Conservation (phyloP, 768 basidiomycete genomes). For the Tylopilus vinaceipallidus region DNA sequence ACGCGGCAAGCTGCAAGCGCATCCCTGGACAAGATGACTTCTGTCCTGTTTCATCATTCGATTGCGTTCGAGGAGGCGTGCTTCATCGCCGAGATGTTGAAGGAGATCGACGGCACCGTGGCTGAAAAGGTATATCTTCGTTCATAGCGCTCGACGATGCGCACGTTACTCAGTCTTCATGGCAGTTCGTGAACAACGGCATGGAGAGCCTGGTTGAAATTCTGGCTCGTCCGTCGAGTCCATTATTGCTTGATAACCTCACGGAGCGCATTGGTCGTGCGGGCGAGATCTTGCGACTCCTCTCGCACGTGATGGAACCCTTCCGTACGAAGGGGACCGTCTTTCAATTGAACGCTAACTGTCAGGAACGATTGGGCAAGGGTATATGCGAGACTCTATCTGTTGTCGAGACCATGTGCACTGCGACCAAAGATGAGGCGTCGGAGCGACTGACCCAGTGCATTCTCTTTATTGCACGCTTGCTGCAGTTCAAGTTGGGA, state of each 20-base stretch:
- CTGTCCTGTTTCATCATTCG: conserved; percentile 67
- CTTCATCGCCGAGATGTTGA: conserved; percentile 80
- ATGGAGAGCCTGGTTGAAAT: conserved; percentile 62
- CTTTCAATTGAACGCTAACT: conserved; percentile 45
- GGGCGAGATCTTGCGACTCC: conserved; percentile 66
- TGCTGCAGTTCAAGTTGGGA: conserved; percentile 72
- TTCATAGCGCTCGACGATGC: not conserved
- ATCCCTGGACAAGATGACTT: conserved; percentile 63
- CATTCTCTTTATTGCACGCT: conserved; percentile 57
- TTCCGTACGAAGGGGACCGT: conserved; percentile 48
- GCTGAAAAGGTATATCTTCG: conserved; percentile 55
- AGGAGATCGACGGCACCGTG: conserved; percentile 62
- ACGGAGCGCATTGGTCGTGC: conserved; percentile 48
- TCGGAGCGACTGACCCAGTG: conserved; percentile 36
- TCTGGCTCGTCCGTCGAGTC: conserved; percentile 35
- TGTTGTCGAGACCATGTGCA: conserved; percentile 37
- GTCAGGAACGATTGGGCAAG: conserved; percentile 56
- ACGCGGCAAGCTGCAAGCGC: conserved; percentile 51
- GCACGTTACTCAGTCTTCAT: not conserved
- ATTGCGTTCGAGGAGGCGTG: conserved; percentile 79
- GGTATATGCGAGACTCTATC: conserved; percentile 48
- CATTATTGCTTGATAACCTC: conserved; percentile 29
- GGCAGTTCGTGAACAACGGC: conserved; percentile 74
- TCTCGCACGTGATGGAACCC: conserved; percentile 67
- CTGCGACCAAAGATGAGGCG: conserved; percentile 18